Percentiles rank a stretch among this genome's conserved stretches.
phyloP scores from a whole-genome alignment of 1,139 yeast species.

The Hanseniaspora uvarum region DNA sequence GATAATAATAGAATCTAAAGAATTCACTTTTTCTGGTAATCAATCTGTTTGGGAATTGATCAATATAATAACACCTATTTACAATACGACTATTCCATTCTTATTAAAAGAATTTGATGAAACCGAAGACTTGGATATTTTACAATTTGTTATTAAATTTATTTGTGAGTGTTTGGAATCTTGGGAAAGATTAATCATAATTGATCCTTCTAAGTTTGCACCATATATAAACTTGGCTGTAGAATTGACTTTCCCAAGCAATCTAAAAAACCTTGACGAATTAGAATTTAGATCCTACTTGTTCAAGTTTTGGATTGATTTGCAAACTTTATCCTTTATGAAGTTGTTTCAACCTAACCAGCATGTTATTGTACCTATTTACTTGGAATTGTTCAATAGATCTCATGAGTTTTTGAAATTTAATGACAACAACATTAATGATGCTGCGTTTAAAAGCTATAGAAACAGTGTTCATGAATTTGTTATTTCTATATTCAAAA shows the following conservation, averaged over 20 bases:
- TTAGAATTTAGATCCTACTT: conserved; percentile 84
- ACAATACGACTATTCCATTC: conserved; percentile 29
- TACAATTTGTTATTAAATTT: conserved; percentile 63
- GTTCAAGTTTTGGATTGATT: conserved; percentile 80
- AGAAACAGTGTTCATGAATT: conserved; percentile 97
- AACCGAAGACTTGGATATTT: conserved; percentile 57
- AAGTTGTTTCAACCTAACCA: conserved; percentile 56
- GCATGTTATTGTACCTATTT: conserved; percentile 47
- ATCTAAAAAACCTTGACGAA: conserved; percentile 60
- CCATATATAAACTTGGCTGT: conserved; percentile 68
- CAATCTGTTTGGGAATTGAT: conserved; percentile 3
- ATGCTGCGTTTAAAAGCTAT: conserved; percentile 69
- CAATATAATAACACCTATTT: not conserved
- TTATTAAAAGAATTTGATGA: conserved; percentile 34
- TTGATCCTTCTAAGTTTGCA: conserved; percentile 57
- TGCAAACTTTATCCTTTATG: conserved; percentile 60
- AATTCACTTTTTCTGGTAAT: not conserved
- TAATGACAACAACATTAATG: conserved; percentile 42
- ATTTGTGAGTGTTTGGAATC: conserved; percentile 91
- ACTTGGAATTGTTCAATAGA: conserved; percentile 52
- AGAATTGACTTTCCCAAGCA: conserved; percentile 26
- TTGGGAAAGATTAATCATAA: conserved; percentile 83
- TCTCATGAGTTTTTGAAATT: conserved; percentile 66
- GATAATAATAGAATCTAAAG: conserved; percentile 12
- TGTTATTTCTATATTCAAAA: conserved; percentile 84